phyloP scores from a whole-genome alignment of 179 eudicot species.

The Nepenthes alata region DNA sequence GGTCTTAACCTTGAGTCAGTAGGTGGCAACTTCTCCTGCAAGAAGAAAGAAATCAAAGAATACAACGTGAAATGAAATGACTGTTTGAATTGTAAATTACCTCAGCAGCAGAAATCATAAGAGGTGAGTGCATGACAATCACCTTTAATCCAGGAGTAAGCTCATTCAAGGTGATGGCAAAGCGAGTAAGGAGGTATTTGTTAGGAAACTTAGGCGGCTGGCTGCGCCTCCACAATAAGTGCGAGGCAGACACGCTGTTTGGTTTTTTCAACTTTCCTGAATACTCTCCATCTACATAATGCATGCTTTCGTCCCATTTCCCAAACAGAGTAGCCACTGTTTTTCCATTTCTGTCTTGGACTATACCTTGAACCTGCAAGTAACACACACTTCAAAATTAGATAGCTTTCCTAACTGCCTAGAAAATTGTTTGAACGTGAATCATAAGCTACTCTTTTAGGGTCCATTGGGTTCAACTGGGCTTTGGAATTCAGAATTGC shows the following conservation, averaged over 20 bases:
- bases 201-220: conserved; percentile 65
- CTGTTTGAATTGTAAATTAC: too few species aligned
- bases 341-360: conserved; percentile 79
- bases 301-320: conserved; percentile 97
- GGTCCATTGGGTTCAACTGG: too few species aligned
- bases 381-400: not conserved
- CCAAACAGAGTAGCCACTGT: conserved; percentile 74
- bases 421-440: too few species aligned
- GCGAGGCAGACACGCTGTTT: conserved; percentile 45
- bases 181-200: conserved; percentile 80
- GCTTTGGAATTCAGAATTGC: too few species aligned
- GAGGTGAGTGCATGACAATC: conserved; percentile 4
- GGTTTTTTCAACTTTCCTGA: conserved; percentile 58
- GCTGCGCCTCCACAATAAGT: conserved; percentile 77
- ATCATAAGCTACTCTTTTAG: too few species aligned
- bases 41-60: conserved; percentile 6
- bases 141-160: conserved; percentile 82
- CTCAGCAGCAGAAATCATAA: not conserved
- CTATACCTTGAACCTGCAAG: conserved; percentile 80
- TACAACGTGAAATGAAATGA: not conserved
- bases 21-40: conserved; percentile 57
- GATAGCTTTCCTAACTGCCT: not conserved
- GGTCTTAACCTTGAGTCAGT: conserved; percentile 73
- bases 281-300: conserved; percentile 61
- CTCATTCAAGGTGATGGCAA: conserved; percentile 85